Base-by-base conservation (phyloP, 345 rosid species). In the Gossypium ekmanianum region DNA sequence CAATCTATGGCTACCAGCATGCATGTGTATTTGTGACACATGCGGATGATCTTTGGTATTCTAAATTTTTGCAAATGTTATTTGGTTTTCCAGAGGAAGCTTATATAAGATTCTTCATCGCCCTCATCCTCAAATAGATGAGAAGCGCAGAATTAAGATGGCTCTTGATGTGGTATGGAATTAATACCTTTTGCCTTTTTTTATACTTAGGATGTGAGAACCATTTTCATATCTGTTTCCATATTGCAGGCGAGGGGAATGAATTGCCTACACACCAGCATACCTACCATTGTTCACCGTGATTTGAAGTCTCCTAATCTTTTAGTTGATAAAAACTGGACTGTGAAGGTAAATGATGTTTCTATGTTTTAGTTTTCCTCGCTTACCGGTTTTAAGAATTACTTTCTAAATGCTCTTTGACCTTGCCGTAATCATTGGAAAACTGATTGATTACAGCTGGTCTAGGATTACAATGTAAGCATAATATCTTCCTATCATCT, bases 251-350 rank as follows among this genome's bases (percentile, higher is more conserved):
- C 99, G 66, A 92, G 85, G 85, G 99, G 99, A 77, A 96, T 96
- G 99, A 96, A 92, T 78, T 96, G 98, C 88, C 88, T 96, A 84
- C 99, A 96, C 84, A 80, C 95, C 58, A 93, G 99, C 84, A 79
- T 56, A 61, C 99, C 99, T 7, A 96, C 98, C 74, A 93, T 96
- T 77, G 99, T 96, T 79, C 99, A 96, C 80, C 90, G 99, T 50
- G 99, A 96, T 89, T 77, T 96, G 82, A 96, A 96, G 84, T 92
- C 99, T 64, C 99, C 97, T 54, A 96, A 96, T 82, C 99, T 96
- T 79, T 82, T 96, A 81, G 99, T 93, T 83, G 99, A 96, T 87
- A 86, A 88, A 81, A 93, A 96, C 85, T 96, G 99, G 99, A 96
- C 83, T 82, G 98, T 96, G 71, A 96, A 96, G 94, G 99, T 89